Evolutionary conservation across 23 red algal species (phyloP).

Genomic region (Gracilaria gracilis): DNA sequence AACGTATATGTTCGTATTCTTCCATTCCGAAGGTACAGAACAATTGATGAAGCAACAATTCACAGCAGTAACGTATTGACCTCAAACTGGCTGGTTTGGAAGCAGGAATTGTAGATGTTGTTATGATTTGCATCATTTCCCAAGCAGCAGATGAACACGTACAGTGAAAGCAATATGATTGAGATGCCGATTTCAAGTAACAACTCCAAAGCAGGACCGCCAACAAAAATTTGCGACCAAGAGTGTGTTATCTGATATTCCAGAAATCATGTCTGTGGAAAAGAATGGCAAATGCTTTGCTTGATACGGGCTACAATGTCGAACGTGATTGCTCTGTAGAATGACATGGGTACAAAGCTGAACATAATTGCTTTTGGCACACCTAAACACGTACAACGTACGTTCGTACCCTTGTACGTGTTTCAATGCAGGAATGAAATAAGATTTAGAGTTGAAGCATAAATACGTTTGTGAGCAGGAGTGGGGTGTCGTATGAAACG

Average conservation of each 20-base stretch:
- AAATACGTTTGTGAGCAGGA: no score
- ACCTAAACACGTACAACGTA: background rate
- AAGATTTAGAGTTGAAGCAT: background rate
- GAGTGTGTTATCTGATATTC: background rate
- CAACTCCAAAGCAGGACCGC: background rate
- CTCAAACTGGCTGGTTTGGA: background rate
- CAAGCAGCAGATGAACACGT: constrained; percentile 3
- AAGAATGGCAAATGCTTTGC: background rate
- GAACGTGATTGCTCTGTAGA: no score
- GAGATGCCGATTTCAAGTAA: background rate
- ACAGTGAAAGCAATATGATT: background rate
- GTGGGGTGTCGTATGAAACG: constrained; percentile 7
- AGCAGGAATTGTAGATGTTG: background rate
- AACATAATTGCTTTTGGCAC: background rate
- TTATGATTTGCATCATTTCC: constrained; percentile 3
- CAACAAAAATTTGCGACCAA: background rate
- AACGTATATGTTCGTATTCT: background rate
- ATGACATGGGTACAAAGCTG: background rate
- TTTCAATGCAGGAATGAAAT: background rate
- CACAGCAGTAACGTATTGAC: background rate
- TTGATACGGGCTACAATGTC: no score
- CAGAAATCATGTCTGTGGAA: background rate
- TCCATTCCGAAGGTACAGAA: background rate
- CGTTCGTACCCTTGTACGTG: background rate
- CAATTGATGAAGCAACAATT: constrained; percentile 11